Percentiles rank a stretch among this genome's conserved stretches.
Evolutionary conservation across 768 basidiomycete genomes (phyloP).

Genomic region (Roridomyces roridus): DNA sequence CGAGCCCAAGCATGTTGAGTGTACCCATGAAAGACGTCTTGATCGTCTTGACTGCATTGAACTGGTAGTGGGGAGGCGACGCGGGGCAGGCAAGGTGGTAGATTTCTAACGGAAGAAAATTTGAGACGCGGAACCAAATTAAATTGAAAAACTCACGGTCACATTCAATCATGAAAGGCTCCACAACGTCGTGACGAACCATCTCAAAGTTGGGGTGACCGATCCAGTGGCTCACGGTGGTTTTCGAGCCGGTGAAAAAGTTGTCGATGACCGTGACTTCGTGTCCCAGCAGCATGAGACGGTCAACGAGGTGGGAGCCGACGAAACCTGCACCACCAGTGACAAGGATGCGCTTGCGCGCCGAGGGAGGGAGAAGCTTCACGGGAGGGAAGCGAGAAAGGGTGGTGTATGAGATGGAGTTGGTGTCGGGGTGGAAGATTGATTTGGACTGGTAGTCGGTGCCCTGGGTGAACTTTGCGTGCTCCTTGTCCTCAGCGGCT

Average conservation of each 20-base stretch:
- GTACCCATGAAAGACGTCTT: slow-evolving; percentile 99
- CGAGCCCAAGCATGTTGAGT: slow-evolving; percentile 97
- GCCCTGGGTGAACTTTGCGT: slow-evolving; percentile 61
- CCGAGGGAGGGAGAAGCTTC: slow-evolving; percentile 76
- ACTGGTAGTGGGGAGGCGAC: slow-evolving; percentile 97
- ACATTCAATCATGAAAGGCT: slow-evolving; percentile 98
- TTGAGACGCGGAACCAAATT: slow-evolving; percentile 20
- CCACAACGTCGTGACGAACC: slow-evolving; percentile 96
- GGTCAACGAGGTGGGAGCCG: slow-evolving; percentile 96
- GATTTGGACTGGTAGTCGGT: slow-evolving; percentile 80
- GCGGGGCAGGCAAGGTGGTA: slow-evolving; percentile 99
- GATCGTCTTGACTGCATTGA: slow-evolving; percentile 96
- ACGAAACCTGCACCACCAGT: slow-evolving; percentile 99
- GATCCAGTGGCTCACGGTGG: slow-evolving; percentile 94
- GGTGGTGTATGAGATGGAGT: slow-evolving; percentile 91
- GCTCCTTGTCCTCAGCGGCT: slow-evolving; percentile 49
- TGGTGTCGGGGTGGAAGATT: slow-evolving; percentile 79
- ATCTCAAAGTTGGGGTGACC: slow-evolving; percentile 99
- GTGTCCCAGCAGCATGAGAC: slow-evolving; percentile 97
- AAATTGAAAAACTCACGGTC: slow-evolving; percentile 70
- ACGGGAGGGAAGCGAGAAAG: slow-evolving; percentile 94
- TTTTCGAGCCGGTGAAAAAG: slow-evolving; percentile 98
- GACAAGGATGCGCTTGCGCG: slow-evolving; percentile 89
- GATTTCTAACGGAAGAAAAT: slow-evolving; percentile 69
- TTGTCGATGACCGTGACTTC: slow-evolving; percentile 98